These are phyloP conservation scores for Urtica urens DNA, from an alignment of 306 rosid species.

Conservation along the genomic window DNA sequence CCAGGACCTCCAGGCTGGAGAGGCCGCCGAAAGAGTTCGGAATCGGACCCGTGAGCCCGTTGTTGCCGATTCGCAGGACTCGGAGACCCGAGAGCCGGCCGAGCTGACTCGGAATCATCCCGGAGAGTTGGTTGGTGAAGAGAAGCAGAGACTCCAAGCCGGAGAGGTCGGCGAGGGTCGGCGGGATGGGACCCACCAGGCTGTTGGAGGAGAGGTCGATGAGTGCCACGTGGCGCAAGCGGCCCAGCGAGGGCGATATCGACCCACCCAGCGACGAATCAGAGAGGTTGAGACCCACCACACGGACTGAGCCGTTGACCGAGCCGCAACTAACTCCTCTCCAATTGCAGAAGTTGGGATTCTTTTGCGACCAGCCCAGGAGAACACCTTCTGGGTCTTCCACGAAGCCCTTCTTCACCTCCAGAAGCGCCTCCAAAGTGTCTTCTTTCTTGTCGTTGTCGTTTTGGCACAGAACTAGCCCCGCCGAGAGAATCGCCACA, in stretches of 20 bases:
- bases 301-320: constrained; percentile 24
- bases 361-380: constrained; percentile 51
- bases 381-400: constrained; percentile 52
- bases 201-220: constrained; percentile 75
- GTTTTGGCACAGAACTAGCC: constrained; percentile 18
- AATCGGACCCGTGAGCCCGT: constrained; percentile 51
- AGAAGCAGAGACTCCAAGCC: constrained; percentile 61
- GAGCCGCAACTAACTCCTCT: constrained; percentile 63
- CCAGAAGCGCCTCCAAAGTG: constrained; percentile 51
- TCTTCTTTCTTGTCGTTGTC: constrained; percentile 22
- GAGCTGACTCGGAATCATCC: constrained; percentile 51
- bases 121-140: constrained; percentile 64
- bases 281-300: constrained; percentile 66
- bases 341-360: constrained; percentile 62
- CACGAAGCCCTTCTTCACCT: constrained; percentile 48
- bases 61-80: constrained; percentile 73
- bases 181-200: constrained; percentile 76
- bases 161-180: constrained; percentile 47
- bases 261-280: constrained; percentile 77
- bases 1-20: constrained; percentile 41
- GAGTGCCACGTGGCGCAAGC: constrained; percentile 44
- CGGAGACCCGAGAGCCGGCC: constrained; percentile 56
- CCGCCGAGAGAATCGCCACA: constrained; percentile 16
- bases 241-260: constrained; percentile 50
- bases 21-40: constrained; percentile 68